Evolutionary conservation across 306 rosid species (phyloP).

Genomic region (Cercis canadensis): DNA sequence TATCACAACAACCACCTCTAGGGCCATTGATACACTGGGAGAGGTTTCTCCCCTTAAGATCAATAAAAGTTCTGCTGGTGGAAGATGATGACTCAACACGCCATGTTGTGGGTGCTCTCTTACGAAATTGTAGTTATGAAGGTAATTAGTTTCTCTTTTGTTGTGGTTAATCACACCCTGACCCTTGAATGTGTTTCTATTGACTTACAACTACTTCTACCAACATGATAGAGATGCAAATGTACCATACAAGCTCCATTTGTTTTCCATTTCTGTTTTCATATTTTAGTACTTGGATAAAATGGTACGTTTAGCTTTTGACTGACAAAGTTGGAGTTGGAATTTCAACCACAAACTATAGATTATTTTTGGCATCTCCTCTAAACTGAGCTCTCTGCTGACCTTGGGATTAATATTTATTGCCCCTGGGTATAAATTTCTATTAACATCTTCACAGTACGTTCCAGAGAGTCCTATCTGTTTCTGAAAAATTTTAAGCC

Average conservation of each 20-base stretch:
- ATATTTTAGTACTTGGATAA: slow-evolving; percentile 5
- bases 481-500: slow-evolving; percentile 14
- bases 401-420: too few relatives aligned
- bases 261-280: not conserved
- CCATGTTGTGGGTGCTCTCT: slow-evolving; percentile 64
- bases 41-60: slow-evolving; percentile 61
- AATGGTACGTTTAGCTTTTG: not conserved
- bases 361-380: slow-evolving; percentile 22
- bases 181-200: slow-evolving; percentile 15
- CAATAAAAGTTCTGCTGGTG: slow-evolving; percentile 67
- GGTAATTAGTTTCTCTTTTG: slow-evolving; percentile 41
- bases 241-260: not conserved
- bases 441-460: not conserved
- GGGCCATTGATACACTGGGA: slow-evolving; percentile 55
- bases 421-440: too few relatives aligned
- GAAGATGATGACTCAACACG: slow-evolving; percentile 74
- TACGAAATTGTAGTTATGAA: slow-evolving; percentile 68
- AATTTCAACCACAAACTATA: slow-evolving; percentile 1
- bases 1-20: slow-evolving; percentile 50
- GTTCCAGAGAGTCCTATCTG: not conserved
- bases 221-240: slow-evolving; percentile 20
- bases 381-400: not conserved
- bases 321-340: slow-evolving; percentile 8
- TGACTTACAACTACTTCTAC: not conserved
- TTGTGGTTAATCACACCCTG: slow-evolving; percentile 26